Evolutionary conservation across 1,284 basidiomycete species (phyloP), one percentile per base, ranked within the genome.

Genomic region (Taiwanofungus camphoratus): DNA sequence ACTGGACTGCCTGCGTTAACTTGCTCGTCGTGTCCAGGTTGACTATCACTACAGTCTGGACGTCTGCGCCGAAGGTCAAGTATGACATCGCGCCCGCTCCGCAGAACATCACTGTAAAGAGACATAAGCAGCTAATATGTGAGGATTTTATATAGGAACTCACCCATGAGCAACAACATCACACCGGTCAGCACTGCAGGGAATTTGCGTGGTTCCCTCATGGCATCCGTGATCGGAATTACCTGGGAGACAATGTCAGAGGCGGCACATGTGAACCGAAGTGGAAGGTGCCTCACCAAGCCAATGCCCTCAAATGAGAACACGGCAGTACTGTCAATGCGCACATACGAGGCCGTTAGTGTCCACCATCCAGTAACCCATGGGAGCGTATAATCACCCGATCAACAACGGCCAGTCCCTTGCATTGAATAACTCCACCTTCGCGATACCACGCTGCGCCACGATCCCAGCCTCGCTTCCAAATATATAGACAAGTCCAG

Each of bases 301-400:
- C 96, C 95, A 53, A 99, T 92, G 13, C 95, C 95, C 65, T 99
- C 96, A 53, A 99, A 99, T 0, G 96, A 93, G 63, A 98, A 99
- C 18, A 99, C 95, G 3, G 95, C 95, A 13, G 96, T 98, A 19
- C 92, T 88, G 52, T 2, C 26, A n/a, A 29, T n/a, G 26, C 26
- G 24, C 5, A 38, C 8, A 20, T 13, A 31, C 13, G 16, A 22
- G 9, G 9, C 5, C 5, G 20, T 21, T 6, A 6, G 16, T 22
- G 15, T 9, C 16, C 16, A 36, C 29, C 22, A 33, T 41, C n/a
- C 19, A 52, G 26, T 23, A 32, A 8, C 19, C 35, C 12, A 42
- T 13, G 16, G n/a, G 5, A 20, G 13, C 15, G 16, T 36, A 44
- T 12, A 68, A 79, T 51, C 54, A 88, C 85, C 92, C 96, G 51